Evolutionary conservation across 2,329 filamentous ascomycete genomes (phyloP), one percentile per base, ranked within the genome.

Genomic region (Rhexocercosporidium sp.): DNA sequence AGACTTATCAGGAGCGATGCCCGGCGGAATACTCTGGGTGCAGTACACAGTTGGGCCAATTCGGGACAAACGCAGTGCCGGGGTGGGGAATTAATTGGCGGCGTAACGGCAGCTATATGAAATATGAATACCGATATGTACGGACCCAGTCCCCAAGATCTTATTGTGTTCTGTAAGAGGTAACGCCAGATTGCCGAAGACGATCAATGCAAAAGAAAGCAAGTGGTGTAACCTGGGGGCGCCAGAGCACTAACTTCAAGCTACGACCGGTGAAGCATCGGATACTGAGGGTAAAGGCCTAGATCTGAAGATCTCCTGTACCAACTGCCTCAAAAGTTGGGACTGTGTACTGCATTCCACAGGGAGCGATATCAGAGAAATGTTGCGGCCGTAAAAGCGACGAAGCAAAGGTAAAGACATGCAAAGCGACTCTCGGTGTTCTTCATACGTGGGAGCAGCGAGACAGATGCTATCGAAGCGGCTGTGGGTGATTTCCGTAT

Each of bases 141-240:
- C n/a, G 39, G 57, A 39, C 22, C 63, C 67, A 60, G 67, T 62
- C 66, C 68, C 70, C 69, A 68, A 73, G 71, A 73, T 70, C 70
- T 69, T 64, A 62, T 66, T 67, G 71, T 72, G 61, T 56, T 22
- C 53, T 62, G 34, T 49, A 57, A 41, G 8, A 41, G 25, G 65
- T 70, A 3, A 70, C 69, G 46, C 46, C 44, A 73, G 72, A 74
- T 73, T 73, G 59, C 62, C 71, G 72, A 74, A 57, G 49, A 68
- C 41, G 69, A 71, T 71, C 69, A 61, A 39, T 49, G 59, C 68
- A 66, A 64, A 46, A 60, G 39, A 8, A 59, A 47, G 39, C 8
- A 62, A 60, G 37, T 29, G 27, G 65, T 59, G 56, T 37, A 20
- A 66, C 51, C 14, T 61, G 39, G 37, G 12, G 46, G 16, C 34